Percentiles rank a stretch among this genome's conserved stretches.
phyloP scores from a whole-genome alignment of 352 stramenopile genomes.

The Pythium brachiatum region DNA sequence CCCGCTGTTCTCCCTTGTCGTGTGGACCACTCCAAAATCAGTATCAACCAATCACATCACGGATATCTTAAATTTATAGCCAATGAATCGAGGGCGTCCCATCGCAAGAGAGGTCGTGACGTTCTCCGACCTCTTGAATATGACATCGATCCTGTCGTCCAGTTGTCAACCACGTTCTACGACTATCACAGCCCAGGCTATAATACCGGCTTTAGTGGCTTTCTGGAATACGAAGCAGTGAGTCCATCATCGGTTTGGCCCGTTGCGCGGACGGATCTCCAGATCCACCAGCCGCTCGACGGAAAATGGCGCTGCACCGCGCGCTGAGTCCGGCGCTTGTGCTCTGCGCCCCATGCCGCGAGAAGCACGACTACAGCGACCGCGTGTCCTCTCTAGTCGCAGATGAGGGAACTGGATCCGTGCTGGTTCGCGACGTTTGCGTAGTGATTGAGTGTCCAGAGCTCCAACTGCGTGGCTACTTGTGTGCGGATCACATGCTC shows the following conservation, averaged over 20 bases:
- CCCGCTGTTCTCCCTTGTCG: constrained; percentile 2
- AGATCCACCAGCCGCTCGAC: background rate
- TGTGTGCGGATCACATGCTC: constrained; percentile 48
- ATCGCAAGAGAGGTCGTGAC: background rate
- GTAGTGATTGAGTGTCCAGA: constrained; percentile 40
- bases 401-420: constrained; percentile 23
- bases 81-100: background rate
- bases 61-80: background rate
- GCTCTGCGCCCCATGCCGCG: constrained; percentile 51
- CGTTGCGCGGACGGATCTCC: background rate
- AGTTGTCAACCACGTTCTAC: background rate
- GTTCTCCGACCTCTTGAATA: constrained; percentile 4
- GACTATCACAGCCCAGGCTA: background rate
- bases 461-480: constrained; percentile 51
- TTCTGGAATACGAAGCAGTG: background rate
- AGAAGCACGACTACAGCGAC: constrained; percentile 28
- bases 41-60: constrained; percentile 9
- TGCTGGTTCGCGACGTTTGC: constrained; percentile 66
- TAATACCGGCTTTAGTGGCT: constrained; percentile 23
- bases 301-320: constrained; percentile 38
- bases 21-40: constrained; percentile 4
- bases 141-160: constrained; percentile 12
- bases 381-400: constrained; percentile 29
- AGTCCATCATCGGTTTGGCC: background rate
- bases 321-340: constrained; percentile 55